These are phyloP conservation scores for Wickerhamiella occidentalis DNA, from an alignment of 805 yeast species.

Conservation along the genomic window DNA sequence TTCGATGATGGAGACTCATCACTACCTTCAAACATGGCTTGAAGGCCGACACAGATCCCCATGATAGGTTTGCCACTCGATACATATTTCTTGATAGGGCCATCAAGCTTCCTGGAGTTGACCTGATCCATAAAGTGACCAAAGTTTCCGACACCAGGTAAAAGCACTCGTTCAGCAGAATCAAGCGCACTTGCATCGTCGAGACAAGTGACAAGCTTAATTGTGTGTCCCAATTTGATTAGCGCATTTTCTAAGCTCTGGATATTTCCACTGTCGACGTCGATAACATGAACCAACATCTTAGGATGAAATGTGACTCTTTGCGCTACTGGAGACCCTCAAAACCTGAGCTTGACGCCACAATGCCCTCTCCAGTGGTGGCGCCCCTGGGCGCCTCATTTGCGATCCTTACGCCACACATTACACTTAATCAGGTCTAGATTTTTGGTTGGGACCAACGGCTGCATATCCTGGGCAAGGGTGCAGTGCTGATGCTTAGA, in stretches of 20 bases:
- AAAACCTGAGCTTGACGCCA: no score
- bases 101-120: constrained; percentile 45
- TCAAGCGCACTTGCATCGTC: constrained; percentile 33
- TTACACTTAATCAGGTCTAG: no score
- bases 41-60: constrained; percentile 98
- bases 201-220: constrained; percentile 17
- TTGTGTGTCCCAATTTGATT: constrained; percentile 59
- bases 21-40: constrained; percentile 63
- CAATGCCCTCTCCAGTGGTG: background rate
- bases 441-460: no score
- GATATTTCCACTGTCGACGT: constrained; percentile 87
- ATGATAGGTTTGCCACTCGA: constrained; percentile 71
- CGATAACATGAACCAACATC: constrained; percentile 58
- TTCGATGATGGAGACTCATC: constrained; percentile 53
- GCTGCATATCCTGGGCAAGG: no score
- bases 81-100: constrained; percentile 56
- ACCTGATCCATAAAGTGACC: constrained; percentile 83
- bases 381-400: background rate
- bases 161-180: constrained; percentile 38
- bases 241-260: constrained; percentile 84
- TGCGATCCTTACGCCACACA: no score
- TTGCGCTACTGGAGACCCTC: background rate
- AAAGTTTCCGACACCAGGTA: constrained; percentile 97
- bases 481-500: no score
- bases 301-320: background rate